Evolutionary conservation across 371 early-diverging fungal genomes (phyloP).

Genomic region (Syncephalastrum monosporum): DNA sequence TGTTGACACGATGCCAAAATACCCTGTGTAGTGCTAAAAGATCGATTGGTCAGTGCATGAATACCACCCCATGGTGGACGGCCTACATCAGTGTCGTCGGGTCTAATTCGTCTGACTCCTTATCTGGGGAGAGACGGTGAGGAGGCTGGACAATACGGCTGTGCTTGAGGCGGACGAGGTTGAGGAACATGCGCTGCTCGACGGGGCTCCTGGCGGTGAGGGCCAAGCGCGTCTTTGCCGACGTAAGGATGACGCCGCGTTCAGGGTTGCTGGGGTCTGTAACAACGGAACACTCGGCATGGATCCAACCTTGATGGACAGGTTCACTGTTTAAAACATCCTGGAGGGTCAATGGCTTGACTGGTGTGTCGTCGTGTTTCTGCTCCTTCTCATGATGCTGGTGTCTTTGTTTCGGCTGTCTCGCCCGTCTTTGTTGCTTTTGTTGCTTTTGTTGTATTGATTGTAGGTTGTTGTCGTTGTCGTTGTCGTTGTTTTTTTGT

Average conservation of each 20-base stretch:
- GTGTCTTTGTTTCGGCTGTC: neutral
- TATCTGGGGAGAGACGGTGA: too few relatives aligned
- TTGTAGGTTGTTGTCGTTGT: neutral
- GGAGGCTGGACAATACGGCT: too few relatives aligned
- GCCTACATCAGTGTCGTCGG: too few relatives aligned
- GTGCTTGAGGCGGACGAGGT: slow-evolving; percentile 6
- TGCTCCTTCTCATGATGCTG: neutral
- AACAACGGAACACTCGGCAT: slow-evolving; percentile 4
- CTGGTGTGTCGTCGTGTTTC: neutral
- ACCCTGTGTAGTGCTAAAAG: too few relatives aligned
- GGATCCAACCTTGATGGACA: slow-evolving; percentile 8
- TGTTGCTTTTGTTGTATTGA: neutral
- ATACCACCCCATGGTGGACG: too few relatives aligned
- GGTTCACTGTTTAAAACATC: slow-evolving; percentile 1
- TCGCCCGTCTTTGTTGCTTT: too few relatives aligned
- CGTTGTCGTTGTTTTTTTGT: neutral
- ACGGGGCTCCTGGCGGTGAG: neutral
- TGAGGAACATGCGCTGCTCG: slow-evolving; percentile 11
- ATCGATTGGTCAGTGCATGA: too few relatives aligned
- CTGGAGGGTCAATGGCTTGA: slow-evolving; percentile 1
- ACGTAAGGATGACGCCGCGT: neutral
- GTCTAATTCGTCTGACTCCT: too few relatives aligned
- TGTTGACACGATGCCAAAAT: too few relatives aligned
- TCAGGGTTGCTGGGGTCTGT: neutral
- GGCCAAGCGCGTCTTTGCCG: neutral